Evolutionary conservation across 441 rosid species (phyloP), one percentile per base, ranked within the genome.

Genomic region (Adansonia rubrostipa): DNA sequence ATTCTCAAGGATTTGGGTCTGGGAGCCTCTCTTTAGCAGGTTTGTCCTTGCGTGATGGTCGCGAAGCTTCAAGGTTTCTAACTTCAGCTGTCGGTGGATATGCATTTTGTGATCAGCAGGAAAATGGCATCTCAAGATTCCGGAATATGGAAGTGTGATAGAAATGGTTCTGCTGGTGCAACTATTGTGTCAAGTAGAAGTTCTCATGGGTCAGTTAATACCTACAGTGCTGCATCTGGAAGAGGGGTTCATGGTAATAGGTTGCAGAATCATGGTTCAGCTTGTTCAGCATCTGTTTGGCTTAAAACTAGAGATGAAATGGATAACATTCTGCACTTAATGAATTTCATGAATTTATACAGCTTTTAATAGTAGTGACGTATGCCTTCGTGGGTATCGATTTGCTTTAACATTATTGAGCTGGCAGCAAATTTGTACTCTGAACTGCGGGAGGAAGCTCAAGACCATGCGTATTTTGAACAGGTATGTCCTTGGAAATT

Each of bases 291-390:
- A 82, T 95, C 98, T 78, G 85, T 87, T 33, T 95, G 97, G 99
- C 92, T 95, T 80, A 97, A 95, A 85, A 95, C 99, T 40, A 97
- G 99, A 77, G 99, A 95, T 77, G 91, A 94, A 72, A 97, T 95
- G 81, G 98, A 96, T 95, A 95, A 87, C 81, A 67, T 86, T 85
- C 84, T 84, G 76, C 83, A 76, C 78, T 78, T 72, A 83, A 73
- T 69, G 76, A 70, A 28, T 28, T 78, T 62, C 74, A 77, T 83
- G 74, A 76, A 74, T 78, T 85, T 80, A 11, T 83, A 14, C 74
- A 71, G 48, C 15, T 78, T 75, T 83, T 78, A 68, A 54, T 81
- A 84, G 78, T 50, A 75, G 75, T 75, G 5, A 36, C 15, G 11
- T 14, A 14, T 14, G 47, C 45, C 69, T 36, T 36, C 5, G 68